Conservation (phyloP, 495 filamentous ascomycete species). For the Lentithecium fluviatile region DNA sequence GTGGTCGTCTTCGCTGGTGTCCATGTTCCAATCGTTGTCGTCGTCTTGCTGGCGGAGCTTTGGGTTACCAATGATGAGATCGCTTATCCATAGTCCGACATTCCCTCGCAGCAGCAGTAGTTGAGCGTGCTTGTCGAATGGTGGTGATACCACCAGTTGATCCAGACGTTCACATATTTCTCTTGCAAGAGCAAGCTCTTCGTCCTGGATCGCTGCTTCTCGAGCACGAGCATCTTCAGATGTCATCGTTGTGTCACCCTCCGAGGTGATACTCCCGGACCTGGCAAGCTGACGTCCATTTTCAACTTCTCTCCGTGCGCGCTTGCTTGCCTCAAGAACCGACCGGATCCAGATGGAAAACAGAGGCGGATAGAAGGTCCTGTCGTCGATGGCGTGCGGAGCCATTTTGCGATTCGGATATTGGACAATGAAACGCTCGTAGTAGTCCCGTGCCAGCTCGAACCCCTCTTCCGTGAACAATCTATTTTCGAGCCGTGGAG, state of each 20-base stretch:
- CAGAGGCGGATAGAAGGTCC: conserved; percentile 67
- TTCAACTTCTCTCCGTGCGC: conserved; percentile 15
- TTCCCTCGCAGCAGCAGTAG: conserved; percentile 65
- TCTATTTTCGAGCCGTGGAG: conserved; percentile 4
- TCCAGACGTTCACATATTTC: conserved; percentile 65
- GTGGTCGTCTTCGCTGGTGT: background rate
- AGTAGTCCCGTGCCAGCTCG: conserved; percentile 59
- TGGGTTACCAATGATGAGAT: conserved; percentile 46
- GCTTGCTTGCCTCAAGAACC: conserved; percentile 52
- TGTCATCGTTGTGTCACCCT: conserved; percentile 10
- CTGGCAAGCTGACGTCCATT: conserved; percentile 11
- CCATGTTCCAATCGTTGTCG: background rate
- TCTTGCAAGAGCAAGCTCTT: conserved; percentile 49
- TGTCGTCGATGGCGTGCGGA: conserved; percentile 48
- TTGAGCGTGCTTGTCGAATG: conserved; percentile 59
- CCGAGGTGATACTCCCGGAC: conserved; percentile 1
- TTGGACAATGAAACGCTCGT: conserved; percentile 66
- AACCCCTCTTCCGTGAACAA: conserved; percentile 55
- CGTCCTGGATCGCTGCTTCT: conserved; percentile 2
- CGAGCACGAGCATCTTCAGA: conserved; percentile 10
- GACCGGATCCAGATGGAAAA: conserved; percentile 66
- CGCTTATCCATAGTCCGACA: conserved; percentile 65
- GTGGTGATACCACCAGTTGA: conserved; percentile 59
- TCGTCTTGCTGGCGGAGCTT: background rate
- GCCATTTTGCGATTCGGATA: conserved; percentile 56